These are phyloP conservation scores for Hymenotorrendiella dingleyae DNA, from an alignment of 2,329 filamentous ascomycete species.

Conservation along the genomic window DNA sequence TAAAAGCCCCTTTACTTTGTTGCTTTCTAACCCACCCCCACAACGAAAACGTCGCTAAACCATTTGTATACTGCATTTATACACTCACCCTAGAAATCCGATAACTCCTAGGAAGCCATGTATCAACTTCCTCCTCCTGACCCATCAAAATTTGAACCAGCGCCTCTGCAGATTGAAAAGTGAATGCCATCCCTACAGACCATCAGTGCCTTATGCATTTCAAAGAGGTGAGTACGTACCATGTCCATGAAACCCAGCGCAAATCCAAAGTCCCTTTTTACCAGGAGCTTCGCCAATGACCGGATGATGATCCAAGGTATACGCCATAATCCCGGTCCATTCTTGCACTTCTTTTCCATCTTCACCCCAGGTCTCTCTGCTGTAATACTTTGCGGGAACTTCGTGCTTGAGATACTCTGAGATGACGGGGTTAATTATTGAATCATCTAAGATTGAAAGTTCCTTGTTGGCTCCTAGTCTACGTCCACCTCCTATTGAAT, in stretches of 20 bases:
- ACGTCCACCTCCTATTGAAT: constrained; percentile 10
- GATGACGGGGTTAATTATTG: constrained; percentile 20
- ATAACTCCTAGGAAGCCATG: constrained; percentile 17
- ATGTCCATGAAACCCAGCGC: constrained; percentile 21
- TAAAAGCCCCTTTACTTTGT: too few species aligned
- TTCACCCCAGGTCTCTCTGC: constrained; percentile 38
- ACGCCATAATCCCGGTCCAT: constrained; percentile 54
- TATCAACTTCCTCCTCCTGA: constrained; percentile 12
- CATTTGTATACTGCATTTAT: too few species aligned
- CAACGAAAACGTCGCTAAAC: too few species aligned
- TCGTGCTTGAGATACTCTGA: constrained; percentile 17
- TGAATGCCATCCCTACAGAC: constrained; percentile 16
- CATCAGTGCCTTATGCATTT: background rate
- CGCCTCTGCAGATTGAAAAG: constrained; percentile 18
- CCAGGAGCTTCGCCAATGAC: constrained; percentile 44
- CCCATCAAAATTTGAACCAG: constrained; percentile 15
- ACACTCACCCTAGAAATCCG: constrained; percentile 6
- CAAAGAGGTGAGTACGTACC: constrained; percentile 8
- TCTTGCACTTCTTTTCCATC: constrained; percentile 39
- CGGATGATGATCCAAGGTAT: constrained; percentile 44
- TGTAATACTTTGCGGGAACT: constrained; percentile 26
- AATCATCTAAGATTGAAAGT: constrained; percentile 26
- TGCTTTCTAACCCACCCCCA: too few species aligned
- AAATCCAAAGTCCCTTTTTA: constrained; percentile 30
- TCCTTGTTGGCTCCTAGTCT: constrained; percentile 15